Evolutionary conservation across 1,139 yeast species (phyloP).

Genomic region (Magnusiomyces magnusii): DNA sequence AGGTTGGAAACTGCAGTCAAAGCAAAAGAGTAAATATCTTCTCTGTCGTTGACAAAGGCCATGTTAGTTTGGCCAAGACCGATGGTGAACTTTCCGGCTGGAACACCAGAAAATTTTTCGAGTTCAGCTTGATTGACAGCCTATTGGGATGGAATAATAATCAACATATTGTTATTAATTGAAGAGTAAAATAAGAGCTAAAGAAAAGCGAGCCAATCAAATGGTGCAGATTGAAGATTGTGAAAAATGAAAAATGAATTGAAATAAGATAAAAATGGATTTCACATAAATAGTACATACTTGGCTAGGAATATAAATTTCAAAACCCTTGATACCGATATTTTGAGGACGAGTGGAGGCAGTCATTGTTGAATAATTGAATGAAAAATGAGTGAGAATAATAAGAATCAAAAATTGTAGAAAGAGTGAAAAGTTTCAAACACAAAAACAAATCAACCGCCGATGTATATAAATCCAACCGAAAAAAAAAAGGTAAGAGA

Average conservation of each 20-base stretch:
- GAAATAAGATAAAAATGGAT: background rate
- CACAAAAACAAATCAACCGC: too few species aligned
- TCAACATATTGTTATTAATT: background rate
- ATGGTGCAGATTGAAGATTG: background rate
- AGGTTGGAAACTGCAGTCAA: conserved; percentile 75
- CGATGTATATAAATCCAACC: too few species aligned
- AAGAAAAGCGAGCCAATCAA: background rate
- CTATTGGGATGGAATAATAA: conserved; percentile 26
- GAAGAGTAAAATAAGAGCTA: background rate
- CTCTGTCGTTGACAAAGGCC: conserved; percentile 96
- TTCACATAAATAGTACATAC: conserved; percentile 28
- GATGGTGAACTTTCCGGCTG: conserved; percentile 95
- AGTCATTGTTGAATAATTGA: background rate
- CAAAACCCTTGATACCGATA: conserved; percentile 95
- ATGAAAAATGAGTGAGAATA: background rate
- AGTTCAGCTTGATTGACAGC: conserved; percentile 85
- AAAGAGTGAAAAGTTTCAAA: background rate
- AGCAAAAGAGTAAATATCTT: conserved; percentile 89
- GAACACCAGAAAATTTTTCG: conserved; percentile 76
- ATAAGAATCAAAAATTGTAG: background rate
- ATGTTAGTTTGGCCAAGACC: conserved; percentile 98
- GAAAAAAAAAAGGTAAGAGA: too few species aligned
- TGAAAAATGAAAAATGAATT: background rate
- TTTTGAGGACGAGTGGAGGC: conserved; percentile 49
- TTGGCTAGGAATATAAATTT: conserved; percentile 76